Evolutionary conservation across 352 stramenopile genomes (phyloP).

Genomic region (Pythium coloratum): DNA sequence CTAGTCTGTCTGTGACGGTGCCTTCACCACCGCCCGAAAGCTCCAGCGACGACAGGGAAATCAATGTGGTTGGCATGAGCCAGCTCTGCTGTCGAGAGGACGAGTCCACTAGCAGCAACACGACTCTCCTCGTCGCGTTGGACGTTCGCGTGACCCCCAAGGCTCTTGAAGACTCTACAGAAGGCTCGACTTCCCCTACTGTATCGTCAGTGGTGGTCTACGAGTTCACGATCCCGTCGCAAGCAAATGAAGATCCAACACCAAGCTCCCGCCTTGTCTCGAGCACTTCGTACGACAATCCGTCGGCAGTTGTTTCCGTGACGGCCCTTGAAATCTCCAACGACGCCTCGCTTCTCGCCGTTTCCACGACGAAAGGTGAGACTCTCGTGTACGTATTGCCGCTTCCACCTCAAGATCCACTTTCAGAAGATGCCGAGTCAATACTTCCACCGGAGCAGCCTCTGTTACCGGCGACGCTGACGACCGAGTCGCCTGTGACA

Average conservation of each 20-base stretch:
- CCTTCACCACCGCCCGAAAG: not conserved
- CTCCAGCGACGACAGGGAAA: not conserved
- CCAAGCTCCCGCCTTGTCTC: not conserved
- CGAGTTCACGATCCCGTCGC: constrained; percentile 7
- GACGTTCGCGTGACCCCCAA: not conserved
- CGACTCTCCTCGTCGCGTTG: constrained; percentile 8
- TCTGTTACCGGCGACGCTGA: constrained; percentile 5
- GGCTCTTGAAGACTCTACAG: not conserved
- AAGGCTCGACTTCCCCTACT: not conserved
- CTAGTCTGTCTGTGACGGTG: not conserved
- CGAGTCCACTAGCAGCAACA: not conserved
- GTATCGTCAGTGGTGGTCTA: constrained; percentile 15
- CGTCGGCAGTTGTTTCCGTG: not conserved
- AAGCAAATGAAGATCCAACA: not conserved
- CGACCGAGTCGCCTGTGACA: not conserved
- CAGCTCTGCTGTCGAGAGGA: constrained; percentile 6
- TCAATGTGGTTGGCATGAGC: constrained; percentile 1
- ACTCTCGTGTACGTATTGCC: constrained; percentile 18
- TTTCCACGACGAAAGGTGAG: constrained; percentile 18
- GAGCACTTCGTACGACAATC: not conserved
- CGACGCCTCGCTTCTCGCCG: constrained; percentile 13
- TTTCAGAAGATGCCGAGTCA: not conserved
- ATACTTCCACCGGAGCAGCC: not conserved
- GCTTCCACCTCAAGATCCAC: not conserved
- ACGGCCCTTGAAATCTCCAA: constrained; percentile 11